Evolutionary conservation across 192 early-diverging fungal genomes (phyloP).

Genomic region (Coemansia sp.): DNA sequence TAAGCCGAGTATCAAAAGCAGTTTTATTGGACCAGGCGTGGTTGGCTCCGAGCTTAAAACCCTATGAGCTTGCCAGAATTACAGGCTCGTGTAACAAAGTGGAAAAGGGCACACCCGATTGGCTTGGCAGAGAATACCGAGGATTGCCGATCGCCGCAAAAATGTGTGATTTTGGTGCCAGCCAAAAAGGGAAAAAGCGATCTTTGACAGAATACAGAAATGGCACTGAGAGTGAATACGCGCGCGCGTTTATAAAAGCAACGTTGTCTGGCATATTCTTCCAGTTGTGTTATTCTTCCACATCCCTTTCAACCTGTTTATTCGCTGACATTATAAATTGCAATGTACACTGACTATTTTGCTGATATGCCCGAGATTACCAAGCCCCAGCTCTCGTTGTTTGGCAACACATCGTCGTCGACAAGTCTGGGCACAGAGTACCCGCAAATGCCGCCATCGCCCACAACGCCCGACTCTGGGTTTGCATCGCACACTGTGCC

Average conservation of each 20-base stretch:
- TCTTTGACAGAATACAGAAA: neutral
- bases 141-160: neutral
- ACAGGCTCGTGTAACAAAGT: neutral
- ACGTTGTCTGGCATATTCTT: too few relatives aligned
- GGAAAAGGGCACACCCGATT: neutral
- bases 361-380: neutral
- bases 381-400: neutral
- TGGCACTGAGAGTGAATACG: neutral
- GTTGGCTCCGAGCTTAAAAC: neutral
- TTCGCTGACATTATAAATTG: neutral
- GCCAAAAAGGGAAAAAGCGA: neutral
- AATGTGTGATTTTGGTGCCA: neutral
- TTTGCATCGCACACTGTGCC: neutral
- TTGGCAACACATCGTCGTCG: conserved; percentile 1
- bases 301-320: neutral
- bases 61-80: neutral
- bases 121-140: neutral
- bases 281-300: neutral
- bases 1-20: too few relatives aligned
- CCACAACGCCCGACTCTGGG: neutral
- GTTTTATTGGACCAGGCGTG: too few relatives aligned
- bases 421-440: conserved; percentile 7
- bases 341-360: conserved; percentile 1
- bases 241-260: neutral
- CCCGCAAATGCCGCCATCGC: conserved; percentile 2